Base-by-base conservation (phyloP, 1,284 basidiomycete species). In the Afroboletus lepidellus region DNA sequence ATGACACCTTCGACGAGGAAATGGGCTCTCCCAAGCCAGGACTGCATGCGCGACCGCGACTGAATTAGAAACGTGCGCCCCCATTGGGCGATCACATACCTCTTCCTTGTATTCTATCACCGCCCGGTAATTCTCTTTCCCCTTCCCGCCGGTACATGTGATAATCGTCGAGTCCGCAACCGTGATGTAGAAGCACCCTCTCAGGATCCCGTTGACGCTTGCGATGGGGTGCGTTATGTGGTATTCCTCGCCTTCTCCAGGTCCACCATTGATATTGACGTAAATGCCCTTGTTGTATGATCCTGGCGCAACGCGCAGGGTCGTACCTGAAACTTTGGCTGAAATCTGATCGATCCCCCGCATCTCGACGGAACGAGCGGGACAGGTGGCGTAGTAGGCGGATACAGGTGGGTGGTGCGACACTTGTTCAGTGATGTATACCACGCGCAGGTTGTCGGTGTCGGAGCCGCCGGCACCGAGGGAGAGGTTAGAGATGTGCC, bases 381-480 rank as follows among this genome's bases (percentile, higher is more conserved):
- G 91, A 66, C 90, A 94, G 12, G 72, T 64, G n/a, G 90, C 90
- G 60, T 85, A 86, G 67, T 88, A 98, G 1, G 92, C 87, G 1
- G 93, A 97, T 38, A 98, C 83, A 2, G 96, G 96, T 0, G 96
- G 97, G 64, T 99, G 96, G 72, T 99, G 96, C 9, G 92, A 97
- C 38, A 98, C 86, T 72, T 96, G 93, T 65, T 90, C 87, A 24
- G 87, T 90, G 54, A 90, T 68, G 69, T 81, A 90, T 3, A 81
- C 80, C 38, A 93, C 81, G 12, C 88, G 84, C 23, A 85, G 72
- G 27, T 53, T 30, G 18, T 62, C 66, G 3, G 48, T 53, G 3
- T 66, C 60, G 5, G 56, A 51, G 8, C 48, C 56, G 61, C 57
- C 61, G 16, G 74, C 72, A 25, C 71, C 73, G 41, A 88, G 75